Conservation (phyloP, 371 early-diverging fungal species). For the Rhizoclosmatium hyalinum region DNA sequence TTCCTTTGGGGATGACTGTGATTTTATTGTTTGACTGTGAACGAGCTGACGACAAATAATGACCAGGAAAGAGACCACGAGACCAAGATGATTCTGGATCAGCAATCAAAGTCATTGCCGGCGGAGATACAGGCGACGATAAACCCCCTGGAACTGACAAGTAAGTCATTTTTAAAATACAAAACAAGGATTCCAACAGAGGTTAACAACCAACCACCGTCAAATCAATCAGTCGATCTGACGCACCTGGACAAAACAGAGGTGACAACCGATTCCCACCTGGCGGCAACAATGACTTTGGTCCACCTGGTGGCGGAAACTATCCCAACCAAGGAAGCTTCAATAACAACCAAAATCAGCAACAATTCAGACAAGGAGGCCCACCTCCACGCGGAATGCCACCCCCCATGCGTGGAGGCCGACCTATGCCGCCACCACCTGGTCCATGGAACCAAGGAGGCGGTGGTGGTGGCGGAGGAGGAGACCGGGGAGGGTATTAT, state of each 20-base stretch:
- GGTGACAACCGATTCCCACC: background rate
- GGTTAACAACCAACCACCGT: too few species aligned
- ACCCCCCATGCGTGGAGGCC: constrained; percentile 15
- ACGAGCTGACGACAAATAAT: background rate
- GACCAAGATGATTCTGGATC: constrained; percentile 36
- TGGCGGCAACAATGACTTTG: constrained; percentile 12
- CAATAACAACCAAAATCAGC: background rate
- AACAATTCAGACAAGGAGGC: background rate
- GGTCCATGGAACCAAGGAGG: constrained; percentile 2
- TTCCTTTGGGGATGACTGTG: background rate
- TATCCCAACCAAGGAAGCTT: too few species aligned
- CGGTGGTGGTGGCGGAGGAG: background rate
- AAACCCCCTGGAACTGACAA: constrained; percentile 22
- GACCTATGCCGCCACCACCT: constrained; percentile 3
- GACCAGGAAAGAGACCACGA: constrained; percentile 33
- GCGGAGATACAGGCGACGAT: constrained; percentile 15
- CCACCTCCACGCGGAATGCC: constrained; percentile 14
- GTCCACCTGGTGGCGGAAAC: background rate
- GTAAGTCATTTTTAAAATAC: background rate
- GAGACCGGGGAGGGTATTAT: constrained; percentile 7
- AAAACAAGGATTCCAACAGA: too few species aligned
- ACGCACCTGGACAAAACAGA: background rate
- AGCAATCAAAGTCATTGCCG: constrained; percentile 33
- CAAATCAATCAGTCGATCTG: background rate
- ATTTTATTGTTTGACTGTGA: background rate